A percentile compares a stretch with the other conserved stretches of the same genome.
Conservation (phyloP, 768 basidiomycete genomes). For the Lentinula edodes region DNA sequence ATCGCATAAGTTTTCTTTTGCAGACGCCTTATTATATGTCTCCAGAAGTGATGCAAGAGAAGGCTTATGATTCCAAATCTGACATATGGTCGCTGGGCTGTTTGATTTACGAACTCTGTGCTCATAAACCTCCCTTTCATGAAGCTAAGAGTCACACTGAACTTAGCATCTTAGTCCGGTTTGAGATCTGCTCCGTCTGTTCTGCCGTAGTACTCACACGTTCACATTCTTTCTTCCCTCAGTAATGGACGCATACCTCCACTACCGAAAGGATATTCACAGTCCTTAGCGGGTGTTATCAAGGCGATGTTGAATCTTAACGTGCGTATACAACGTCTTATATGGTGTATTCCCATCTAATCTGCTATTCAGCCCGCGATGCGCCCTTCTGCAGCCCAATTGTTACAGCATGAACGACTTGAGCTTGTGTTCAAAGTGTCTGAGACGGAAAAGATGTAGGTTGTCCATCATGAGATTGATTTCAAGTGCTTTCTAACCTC, state of each 20-base stretch:
- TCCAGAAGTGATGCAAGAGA: constrained; percentile 96
- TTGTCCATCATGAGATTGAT: constrained; percentile 3
- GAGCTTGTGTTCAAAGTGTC: constrained; percentile 65
- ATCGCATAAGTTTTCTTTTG: background rate
- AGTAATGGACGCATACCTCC: constrained; percentile 91
- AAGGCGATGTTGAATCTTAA: constrained; percentile 86
- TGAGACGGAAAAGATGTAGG: constrained; percentile 77
- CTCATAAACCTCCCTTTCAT: constrained; percentile 88
- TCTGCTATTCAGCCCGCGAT: constrained; percentile 60
- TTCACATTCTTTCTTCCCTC: background rate
- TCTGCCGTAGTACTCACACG: background rate
- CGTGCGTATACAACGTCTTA: constrained; percentile 31
- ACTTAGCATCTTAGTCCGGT: constrained; percentile 78
- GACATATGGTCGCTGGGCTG: constrained; percentile 99
- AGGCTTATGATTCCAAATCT: constrained; percentile 94
- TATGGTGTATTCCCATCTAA: background rate
- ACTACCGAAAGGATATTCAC: constrained; percentile 78
- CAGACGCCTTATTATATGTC: constrained; percentile 99
- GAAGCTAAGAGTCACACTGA: constrained; percentile 89
- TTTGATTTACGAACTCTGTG: constrained; percentile 93
- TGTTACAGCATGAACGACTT: constrained; percentile 75
- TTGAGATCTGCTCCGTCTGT: constrained; percentile 12
- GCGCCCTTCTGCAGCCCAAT: constrained; percentile 77
- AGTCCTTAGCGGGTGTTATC: constrained; percentile 64
- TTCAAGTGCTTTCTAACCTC: background rate